Base-by-base conservation (phyloP, 108 stramenopile genomes). In the Nitzschia palea region DNA sequence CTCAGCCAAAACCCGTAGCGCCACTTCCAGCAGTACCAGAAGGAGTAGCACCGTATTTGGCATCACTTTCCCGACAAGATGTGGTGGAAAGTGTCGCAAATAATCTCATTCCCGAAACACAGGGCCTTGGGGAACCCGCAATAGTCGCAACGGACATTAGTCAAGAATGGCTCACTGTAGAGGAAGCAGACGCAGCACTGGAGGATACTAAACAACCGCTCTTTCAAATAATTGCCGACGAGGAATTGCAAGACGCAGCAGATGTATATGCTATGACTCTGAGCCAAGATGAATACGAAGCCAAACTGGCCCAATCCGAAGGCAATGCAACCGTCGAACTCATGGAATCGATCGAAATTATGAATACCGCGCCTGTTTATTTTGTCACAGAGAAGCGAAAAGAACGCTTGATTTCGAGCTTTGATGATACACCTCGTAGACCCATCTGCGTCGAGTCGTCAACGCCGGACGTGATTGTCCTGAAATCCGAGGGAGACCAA, bases 221-320 rank as follows among this genome's bases (percentile, higher is more conserved):
- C 4, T 78, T 73, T 59, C 71, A 84, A 66, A 79, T 77, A 66
- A 70, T 86, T 5, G 80, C 85, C 28, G 83, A 89, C 51, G 83
- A 89, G 59, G 80, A 70, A 29, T 82, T 71, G 54, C 75, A 82
- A 44, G 82, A 74, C 35, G 79, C 65, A 34, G 42, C 47, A 31
- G 52, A 64, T 6, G 36, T 50, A 22, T 28, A 55, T 17, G 59
- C 51, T 3, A 37, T 31, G 25, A 37, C 65, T 29, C 55, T 76
- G 62, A 37, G 62, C 6, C 74, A 72, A 44, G 82, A 83, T 18
- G 85, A 81, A 35, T 83, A 73, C 44, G 36, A 78, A 20, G 48
- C 54, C 42, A 68, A 62, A 29, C 57, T 81, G 30, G 65, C 37
- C 44, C 80, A 80, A 73, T 51, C 81, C 45, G 70, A 82, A 6